phyloP scores from a whole-genome alignment of 805 yeast species.

The Saturnispora ahearnii region DNA sequence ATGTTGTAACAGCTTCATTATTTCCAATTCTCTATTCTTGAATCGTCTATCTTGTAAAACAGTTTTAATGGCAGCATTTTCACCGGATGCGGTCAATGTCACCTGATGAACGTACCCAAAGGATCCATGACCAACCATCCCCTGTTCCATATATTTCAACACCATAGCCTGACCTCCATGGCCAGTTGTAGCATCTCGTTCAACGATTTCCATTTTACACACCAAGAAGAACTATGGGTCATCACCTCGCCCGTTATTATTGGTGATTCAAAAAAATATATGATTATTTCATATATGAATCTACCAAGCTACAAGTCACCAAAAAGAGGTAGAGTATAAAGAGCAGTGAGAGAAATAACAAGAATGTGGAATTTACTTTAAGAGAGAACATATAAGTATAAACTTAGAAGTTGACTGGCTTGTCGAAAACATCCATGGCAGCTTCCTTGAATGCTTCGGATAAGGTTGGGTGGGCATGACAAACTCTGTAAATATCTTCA shows the following conservation, averaged over 20 bases:
- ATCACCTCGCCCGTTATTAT: not conserved
- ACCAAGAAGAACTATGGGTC: not conserved
- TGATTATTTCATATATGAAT: too few relatives aligned
- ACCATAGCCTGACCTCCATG: constrained; percentile 14
- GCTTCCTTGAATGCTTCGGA: constrained; percentile 99
- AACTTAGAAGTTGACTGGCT: constrained; percentile 75
- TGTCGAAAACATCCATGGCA: constrained; percentile 82
- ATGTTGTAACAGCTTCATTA: constrained; percentile 85
- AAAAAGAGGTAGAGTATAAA: too few relatives aligned
- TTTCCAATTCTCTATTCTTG: constrained; percentile 89
- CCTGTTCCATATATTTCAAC: constrained; percentile 70
- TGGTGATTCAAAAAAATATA: too few relatives aligned
- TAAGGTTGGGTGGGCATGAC: constrained; percentile 98
- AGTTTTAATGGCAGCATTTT: constrained; percentile 85
- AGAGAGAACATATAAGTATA: not conserved
- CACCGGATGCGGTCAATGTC: constrained; percentile 60
- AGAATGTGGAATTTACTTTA: not conserved
- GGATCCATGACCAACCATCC: constrained; percentile 98
- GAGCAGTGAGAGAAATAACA: not conserved
- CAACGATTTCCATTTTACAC: constrained; percentile 1
- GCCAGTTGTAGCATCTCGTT: constrained; percentile 6
- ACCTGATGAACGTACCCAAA: constrained; percentile 97
- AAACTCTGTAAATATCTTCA: constrained; percentile 94
- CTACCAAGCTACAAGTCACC: too few relatives aligned
- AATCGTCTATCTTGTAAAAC: constrained; percentile 94